A percentile compares a stretch with the other conserved stretches of the same genome.
Evolutionary conservation across 805 yeast genomes (phyloP).

Genomic region (Komagataella pastoris): DNA sequence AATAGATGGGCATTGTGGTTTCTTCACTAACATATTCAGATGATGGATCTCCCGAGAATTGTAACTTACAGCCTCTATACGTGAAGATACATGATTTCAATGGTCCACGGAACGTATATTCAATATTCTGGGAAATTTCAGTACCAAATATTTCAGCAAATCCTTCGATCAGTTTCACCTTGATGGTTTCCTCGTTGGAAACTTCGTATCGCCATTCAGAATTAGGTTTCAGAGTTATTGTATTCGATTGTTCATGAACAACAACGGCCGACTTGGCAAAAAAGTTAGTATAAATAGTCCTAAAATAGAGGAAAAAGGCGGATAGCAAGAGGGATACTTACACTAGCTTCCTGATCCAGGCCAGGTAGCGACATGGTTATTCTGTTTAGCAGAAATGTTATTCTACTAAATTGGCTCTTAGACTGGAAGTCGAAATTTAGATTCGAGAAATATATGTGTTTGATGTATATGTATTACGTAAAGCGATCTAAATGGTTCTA

Average conservation of each 20-base stretch:
- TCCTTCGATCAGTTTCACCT: conserved; percentile 46
- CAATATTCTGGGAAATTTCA: conserved; percentile 65
- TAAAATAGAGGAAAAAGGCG: neutral
- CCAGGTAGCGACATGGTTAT: neutral
- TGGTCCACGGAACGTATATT: conserved; percentile 39
- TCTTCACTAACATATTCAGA: conserved; percentile 62
- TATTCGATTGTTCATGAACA: neutral
- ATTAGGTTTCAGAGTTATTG: conserved; percentile 13
- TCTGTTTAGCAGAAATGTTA: neutral
- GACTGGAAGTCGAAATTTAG: neutral
- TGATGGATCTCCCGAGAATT: conserved; percentile 28
- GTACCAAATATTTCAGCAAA: conserved; percentile 88
- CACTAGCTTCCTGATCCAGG: neutral
- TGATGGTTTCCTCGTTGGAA: conserved; percentile 31
- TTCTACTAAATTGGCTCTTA: neutral
- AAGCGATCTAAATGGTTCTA: neutral
- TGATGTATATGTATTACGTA: neutral
- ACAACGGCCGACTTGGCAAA: neutral
- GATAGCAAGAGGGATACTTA: neutral
- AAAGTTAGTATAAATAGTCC: neutral
- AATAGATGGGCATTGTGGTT: conserved; percentile 46
- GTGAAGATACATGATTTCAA: conserved; percentile 43
- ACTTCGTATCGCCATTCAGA: conserved; percentile 76
- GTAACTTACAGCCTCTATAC: conserved; percentile 52
- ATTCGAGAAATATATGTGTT: neutral